phyloP scores from a whole-genome alignment of 805 yeast genomes.

The Kodamaea sagamina region DNA sequence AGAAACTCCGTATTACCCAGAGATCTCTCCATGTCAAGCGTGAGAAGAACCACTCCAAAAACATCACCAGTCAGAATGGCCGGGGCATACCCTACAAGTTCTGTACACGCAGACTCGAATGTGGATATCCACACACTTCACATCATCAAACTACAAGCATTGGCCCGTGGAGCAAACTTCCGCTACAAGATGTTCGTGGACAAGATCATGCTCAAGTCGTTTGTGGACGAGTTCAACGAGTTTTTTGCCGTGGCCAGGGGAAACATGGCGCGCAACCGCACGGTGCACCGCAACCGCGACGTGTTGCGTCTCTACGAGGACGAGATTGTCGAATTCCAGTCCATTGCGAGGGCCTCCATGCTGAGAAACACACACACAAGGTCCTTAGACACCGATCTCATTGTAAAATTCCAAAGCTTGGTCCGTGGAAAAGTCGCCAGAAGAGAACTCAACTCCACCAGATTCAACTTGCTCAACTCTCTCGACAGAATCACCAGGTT shows the following conservation, averaged over 20 bases:
- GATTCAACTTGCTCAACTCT: conserved; percentile 10
- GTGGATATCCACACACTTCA: conserved; percentile 16
- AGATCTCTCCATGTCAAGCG: not conserved
- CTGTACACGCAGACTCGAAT: not conserved
- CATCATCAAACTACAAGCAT: conserved; percentile 62
- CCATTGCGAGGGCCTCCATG: conserved; percentile 34
- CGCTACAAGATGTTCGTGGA: conserved; percentile 67
- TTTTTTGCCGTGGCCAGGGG: conserved; percentile 60
- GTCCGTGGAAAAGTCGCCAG: conserved; percentile 44
- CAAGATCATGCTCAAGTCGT: conserved; percentile 60
- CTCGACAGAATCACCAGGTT: conserved; percentile 29
- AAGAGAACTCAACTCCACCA: conserved; percentile 15
- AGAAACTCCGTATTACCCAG: not conserved
- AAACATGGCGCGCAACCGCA: conserved; percentile 31
- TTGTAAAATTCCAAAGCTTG: conserved; percentile 42
- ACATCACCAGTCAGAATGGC: not conserved
- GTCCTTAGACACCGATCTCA: conserved; percentile 13
- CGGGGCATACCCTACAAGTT: conserved; percentile 1
- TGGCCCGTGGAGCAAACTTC: conserved; percentile 66
- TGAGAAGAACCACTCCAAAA: not conserved
- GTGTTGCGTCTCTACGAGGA: conserved; percentile 30
- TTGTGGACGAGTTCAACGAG: conserved; percentile 49
- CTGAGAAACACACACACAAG: conserved; percentile 12
- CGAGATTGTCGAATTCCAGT: conserved; percentile 42
- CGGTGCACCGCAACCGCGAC: conserved; percentile 37